Evolutionary conservation across 768 basidiomycete species (phyloP).

Genomic region (Pleurotus citrinopileatus): DNA sequence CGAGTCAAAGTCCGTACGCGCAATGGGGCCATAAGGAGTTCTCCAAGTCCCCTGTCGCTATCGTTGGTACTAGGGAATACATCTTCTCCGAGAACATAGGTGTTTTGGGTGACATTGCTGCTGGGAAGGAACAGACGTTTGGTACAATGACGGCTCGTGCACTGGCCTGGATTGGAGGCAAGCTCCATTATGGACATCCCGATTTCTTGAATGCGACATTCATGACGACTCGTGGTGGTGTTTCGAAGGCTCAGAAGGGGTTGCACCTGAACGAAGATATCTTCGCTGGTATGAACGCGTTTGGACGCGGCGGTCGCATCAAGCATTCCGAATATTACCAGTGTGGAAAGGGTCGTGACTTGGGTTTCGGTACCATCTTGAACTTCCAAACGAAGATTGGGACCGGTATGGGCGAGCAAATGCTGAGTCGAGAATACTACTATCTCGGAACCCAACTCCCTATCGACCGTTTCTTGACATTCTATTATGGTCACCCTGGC

Average conservation of each 20-base stretch:
- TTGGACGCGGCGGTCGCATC: slow-evolving; percentile 96
- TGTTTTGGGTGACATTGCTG: slow-evolving; percentile 97
- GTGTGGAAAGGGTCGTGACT: slow-evolving; percentile 98
- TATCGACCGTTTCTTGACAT: slow-evolving; percentile 97
- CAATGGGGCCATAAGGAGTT: slow-evolving; percentile 97
- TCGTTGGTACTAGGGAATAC: slow-evolving; percentile 98
- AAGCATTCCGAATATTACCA: slow-evolving; percentile 99
- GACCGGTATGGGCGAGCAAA: slow-evolving; percentile 99
- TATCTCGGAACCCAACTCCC: slow-evolving; percentile 98
- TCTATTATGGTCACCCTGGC: slow-evolving; percentile 99
- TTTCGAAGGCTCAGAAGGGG: slow-evolving; percentile 99
- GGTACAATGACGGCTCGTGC: slow-evolving; percentile 97
- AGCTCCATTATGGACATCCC: slow-evolving; percentile 97
- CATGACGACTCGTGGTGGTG: slow-evolving; percentile 98
- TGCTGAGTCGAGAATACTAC: slow-evolving; percentile 99
- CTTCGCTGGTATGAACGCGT: slow-evolving; percentile 99
- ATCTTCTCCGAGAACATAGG: slow-evolving; percentile 99
- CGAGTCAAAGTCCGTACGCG: slow-evolving; percentile 92
- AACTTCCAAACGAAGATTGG: slow-evolving; percentile 99
- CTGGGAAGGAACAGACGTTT: slow-evolving; percentile 99
- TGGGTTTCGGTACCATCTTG: slow-evolving; percentile 97
- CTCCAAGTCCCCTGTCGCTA: slow-evolving; percentile 87
- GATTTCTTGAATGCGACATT: slow-evolving; percentile 98
- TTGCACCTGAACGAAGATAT: slow-evolving; percentile 99
- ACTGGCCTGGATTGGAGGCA: slow-evolving; percentile 96